Conservation (phyloP, 2,329 filamentous ascomycete species). For the Sclerotinia minor region DNA sequence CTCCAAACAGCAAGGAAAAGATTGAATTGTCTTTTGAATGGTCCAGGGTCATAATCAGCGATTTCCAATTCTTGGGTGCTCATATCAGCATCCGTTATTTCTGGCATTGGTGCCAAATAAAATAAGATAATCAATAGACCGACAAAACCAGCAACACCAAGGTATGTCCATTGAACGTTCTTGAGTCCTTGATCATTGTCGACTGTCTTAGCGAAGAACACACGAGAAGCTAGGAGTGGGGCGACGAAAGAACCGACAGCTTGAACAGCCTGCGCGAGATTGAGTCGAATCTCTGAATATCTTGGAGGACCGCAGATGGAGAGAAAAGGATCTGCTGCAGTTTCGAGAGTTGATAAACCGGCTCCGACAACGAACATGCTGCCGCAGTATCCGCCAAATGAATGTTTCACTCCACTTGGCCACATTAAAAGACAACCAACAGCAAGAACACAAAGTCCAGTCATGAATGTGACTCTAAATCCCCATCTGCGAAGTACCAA, state of each 20-base stretch:
- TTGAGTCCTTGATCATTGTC: conserved; percentile 43
- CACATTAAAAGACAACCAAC: conserved; percentile 61
- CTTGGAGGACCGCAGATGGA: conserved; percentile 64
- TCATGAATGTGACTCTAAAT: conserved; percentile 66
- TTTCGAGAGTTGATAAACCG: conserved; percentile 73
- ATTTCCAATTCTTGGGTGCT: conserved; percentile 54
- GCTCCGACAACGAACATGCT: conserved; percentile 73
- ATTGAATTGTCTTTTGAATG: conserved; percentile 69
- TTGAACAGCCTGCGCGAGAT: conserved; percentile 75
- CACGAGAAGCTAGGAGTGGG: conserved; percentile 69
- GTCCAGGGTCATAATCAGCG: conserved; percentile 53
- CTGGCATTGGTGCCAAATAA: conserved; percentile 62
- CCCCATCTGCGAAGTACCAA: conserved; percentile 65
- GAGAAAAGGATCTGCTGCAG: conserved; percentile 65
- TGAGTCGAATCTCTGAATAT: conserved; percentile 73
- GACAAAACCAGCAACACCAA: conserved; percentile 60
- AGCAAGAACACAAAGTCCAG: conserved; percentile 66
- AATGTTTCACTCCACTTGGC: conserved; percentile 56
- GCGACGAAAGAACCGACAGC: conserved; percentile 73
- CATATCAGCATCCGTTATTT: conserved; percentile 74
- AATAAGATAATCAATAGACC: conserved; percentile 65
- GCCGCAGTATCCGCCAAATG: conserved; percentile 73
- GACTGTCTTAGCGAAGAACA: conserved; percentile 66
- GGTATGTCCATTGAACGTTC: conserved; percentile 66
- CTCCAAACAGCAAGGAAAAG: conserved; percentile 74